A percentile compares a stretch with the other conserved stretches of the same genome.
These are phyloP conservation scores for Chytriomyces confervae DNA, from an alignment of 192 early-diverging fungal species.

Conservation along the genomic window DNA sequence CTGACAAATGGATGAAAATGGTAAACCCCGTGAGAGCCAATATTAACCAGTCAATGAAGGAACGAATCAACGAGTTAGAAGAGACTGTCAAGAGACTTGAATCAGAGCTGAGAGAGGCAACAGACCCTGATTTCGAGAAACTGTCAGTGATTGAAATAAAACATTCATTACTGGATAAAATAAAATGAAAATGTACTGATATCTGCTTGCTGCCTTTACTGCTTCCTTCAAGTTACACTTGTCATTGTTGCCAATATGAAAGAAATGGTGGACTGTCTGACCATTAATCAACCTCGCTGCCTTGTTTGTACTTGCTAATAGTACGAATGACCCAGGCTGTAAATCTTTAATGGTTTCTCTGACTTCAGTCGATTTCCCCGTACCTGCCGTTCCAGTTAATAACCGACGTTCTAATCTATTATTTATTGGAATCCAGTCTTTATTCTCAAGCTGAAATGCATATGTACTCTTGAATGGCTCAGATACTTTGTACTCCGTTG, in stretches of 20 bases:
- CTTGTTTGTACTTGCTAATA: constrained; percentile 10
- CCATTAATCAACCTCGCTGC: background rate
- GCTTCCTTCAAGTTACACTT: constrained; percentile 12
- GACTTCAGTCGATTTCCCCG: background rate
- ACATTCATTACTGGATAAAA: too few species aligned
- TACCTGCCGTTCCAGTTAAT: background rate
- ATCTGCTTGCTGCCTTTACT: background rate
- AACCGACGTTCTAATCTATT: background rate
- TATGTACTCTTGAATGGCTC: background rate
- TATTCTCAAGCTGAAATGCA: background rate
- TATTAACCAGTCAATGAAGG: too few species aligned
- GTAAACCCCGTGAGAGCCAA: too few species aligned
- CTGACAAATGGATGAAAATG: too few species aligned
- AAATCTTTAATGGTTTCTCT: background rate
- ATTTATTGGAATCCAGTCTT: background rate
- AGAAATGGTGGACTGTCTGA: background rate
- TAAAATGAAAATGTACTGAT: background rate
- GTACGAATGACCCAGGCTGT: background rate
- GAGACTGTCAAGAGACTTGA: too few species aligned
- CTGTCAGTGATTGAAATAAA: too few species aligned
- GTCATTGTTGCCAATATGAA: constrained; percentile 11
- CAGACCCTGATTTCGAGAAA: too few species aligned
- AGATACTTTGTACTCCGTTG: background rate
- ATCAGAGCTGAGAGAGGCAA: too few species aligned
- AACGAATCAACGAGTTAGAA: too few species aligned